Base-by-base conservation (phyloP, 2,329 filamentous ascomycete species). In the Biscogniauxia mediterranea region DNA sequence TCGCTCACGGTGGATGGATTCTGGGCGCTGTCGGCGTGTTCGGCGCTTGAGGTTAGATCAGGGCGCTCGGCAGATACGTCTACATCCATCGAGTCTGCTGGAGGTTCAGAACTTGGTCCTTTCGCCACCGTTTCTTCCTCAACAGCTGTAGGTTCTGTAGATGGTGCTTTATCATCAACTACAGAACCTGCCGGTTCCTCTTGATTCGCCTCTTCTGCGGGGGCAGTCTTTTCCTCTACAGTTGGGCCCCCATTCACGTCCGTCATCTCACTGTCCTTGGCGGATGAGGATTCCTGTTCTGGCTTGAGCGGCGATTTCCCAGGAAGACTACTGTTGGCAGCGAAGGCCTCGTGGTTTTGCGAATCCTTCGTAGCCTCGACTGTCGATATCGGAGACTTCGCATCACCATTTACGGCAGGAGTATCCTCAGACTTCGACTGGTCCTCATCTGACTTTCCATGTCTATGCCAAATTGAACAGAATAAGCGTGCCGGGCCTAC, bases 21-120 rank as follows among this genome's bases (percentile, higher is more conserved):
- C 55, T 69, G 64, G 13, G 65, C 64, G 56, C 63, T 68, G 38
- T 68, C 62, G 11, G 46, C 65, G 26, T 65, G 67, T 46, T 71
- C 65, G 13, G 57, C 62, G 50, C 62, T 70, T 2, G 70, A 66
- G 4, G 60, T 57, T 5, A 63, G 21, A 52, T 69, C 68, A 15
- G 64, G 59, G 5, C 51, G 64, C 15, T 70, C 70, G 15, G 61
- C 63, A 15, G 69, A 55, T 8, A 56, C 56, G 60, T 74, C 72
- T 8, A 75, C 59, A 52, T 75, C 73, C 72, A 75, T 75, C 5
- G 70, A 58, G 55, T 74, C 71, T 6, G 59, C 52, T 13, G 55
- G 26, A 17, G 52, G 42, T 1, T 51, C 56, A 13, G 46, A 7
- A 11, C 11, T 54, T 54, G 61, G 20, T 42, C 60, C 42, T 11